phyloP scores from a whole-genome alignment of 441 rosid genomes.

The Jatropha podagrica region DNA sequence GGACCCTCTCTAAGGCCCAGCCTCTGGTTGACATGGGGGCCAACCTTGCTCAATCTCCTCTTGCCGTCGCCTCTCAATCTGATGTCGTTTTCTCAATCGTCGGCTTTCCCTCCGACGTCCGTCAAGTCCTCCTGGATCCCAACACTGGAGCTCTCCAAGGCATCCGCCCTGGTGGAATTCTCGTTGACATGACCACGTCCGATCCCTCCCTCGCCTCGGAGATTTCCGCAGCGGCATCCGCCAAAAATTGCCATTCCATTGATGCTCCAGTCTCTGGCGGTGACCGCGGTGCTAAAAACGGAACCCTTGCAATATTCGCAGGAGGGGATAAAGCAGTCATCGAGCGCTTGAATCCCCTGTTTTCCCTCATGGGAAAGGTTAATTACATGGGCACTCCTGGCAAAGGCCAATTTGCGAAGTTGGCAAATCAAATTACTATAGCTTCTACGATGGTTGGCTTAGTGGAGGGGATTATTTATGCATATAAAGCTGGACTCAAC shows the following conservation, averaged over 20 bases:
- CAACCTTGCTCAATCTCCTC: constrained; percentile 36
- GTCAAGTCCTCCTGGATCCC: constrained; percentile 77
- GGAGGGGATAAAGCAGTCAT: constrained; percentile 65
- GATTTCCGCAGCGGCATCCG: constrained; percentile 53
- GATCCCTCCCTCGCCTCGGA: constrained; percentile 84
- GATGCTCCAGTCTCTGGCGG: constrained; percentile 93
- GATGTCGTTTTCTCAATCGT: constrained; percentile 90
- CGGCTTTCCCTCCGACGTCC: constrained; percentile 87
- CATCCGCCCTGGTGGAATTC: constrained; percentile 70
- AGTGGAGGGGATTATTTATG: constrained; percentile 70
- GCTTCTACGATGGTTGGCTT: constrained; percentile 65
- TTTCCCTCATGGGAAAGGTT: constrained; percentile 66
- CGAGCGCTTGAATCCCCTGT: constrained; percentile 54
- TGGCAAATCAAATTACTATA: constrained; percentile 75
- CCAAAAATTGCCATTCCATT: constrained; percentile 50
- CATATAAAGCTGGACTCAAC: constrained; percentile 72
- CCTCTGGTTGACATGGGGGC: constrained; percentile 76
- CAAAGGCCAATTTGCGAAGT: constrained; percentile 80
- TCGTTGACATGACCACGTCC: constrained; percentile 89
- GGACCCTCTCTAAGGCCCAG: constrained; percentile 76
- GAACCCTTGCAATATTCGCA: constrained; percentile 67
- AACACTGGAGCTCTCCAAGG: constrained; percentile 62
- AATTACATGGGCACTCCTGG: constrained; percentile 81
- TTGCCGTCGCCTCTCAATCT: constrained; percentile 67
- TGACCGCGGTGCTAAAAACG: constrained; percentile 71